Conservation (phyloP, 345 rosid species). For the Stellera chamaejasme region DNA sequence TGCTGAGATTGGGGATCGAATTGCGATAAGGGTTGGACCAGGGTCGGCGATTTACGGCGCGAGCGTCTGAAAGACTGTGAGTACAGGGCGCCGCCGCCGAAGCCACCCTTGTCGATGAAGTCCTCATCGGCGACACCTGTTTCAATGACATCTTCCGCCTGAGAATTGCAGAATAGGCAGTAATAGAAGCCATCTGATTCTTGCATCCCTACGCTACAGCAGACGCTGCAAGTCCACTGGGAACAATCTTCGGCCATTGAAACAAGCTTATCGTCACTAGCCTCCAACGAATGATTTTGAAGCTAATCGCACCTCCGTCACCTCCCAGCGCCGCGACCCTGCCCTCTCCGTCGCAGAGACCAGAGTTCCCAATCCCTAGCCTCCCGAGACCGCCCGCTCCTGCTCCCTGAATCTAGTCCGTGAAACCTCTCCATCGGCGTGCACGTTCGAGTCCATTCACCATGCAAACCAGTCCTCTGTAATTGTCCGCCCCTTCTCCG, state of each 20-base stretch:
- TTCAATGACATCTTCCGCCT: constrained; percentile 36
- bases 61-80: constrained; percentile 27
- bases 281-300: no score
- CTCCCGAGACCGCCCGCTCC: no score
- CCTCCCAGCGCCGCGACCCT: no score
- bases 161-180: constrained; percentile 40
- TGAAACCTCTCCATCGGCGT: no score
- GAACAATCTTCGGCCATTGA: constrained; percentile 16
- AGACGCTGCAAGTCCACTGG: constrained; percentile 33
- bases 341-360: no score
- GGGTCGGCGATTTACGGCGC: constrained; percentile 9
- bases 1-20: constrained; percentile 21
- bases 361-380: no score
- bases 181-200: constrained; percentile 47
- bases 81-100: constrained; percentile 38
- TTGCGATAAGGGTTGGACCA: constrained; percentile 16
- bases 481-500: no score
- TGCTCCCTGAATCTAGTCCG: no score
- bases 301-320: no score
- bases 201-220: constrained; percentile 34
- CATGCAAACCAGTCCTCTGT: no score
- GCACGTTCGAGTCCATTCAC: no score
- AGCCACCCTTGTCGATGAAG: constrained; percentile 35
- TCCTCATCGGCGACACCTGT: constrained; percentile 61
- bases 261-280: no score